phyloP scores from a whole-genome alignment of 2,329 filamentous ascomycete genomes.

The Mycogone perniciosa region DNA sequence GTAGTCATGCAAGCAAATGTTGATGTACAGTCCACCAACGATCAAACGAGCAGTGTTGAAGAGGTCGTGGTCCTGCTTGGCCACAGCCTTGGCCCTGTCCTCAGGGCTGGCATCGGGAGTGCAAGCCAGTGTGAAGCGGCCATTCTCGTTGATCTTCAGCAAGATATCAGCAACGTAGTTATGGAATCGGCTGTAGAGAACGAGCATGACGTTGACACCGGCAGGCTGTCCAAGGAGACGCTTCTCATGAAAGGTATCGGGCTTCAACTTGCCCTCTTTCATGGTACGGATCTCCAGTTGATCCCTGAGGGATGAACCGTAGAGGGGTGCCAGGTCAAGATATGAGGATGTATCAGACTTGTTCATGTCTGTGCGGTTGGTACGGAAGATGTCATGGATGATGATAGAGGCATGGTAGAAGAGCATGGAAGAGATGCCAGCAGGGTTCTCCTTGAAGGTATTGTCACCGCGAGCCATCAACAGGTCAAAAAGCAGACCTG shows the following conservation, averaged over 20 bases:
- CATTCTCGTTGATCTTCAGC: conserved; percentile 59
- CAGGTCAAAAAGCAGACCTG: conserved; percentile 61
- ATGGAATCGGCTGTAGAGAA: conserved; percentile 65
- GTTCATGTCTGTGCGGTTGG: conserved; percentile 53
- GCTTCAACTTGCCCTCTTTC: conserved; percentile 62
- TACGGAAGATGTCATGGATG: conserved; percentile 32
- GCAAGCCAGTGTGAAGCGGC: conserved; percentile 47
- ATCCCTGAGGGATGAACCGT: conserved; percentile 59
- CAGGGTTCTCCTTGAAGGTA: conserved; percentile 57
- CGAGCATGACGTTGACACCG: conserved; percentile 60
- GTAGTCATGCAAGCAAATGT: conserved; percentile 54
- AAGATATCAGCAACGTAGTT: conserved; percentile 60
- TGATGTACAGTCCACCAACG: conserved; percentile 48
- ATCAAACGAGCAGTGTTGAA: conserved; percentile 52
- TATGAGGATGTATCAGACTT: conserved; percentile 67
- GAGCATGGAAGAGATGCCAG: conserved; percentile 66
- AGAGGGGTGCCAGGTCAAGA: conserved; percentile 65
- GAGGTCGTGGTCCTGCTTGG: conserved; percentile 44
- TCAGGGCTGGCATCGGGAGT: conserved; percentile 19
- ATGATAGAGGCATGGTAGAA: conserved; percentile 67
- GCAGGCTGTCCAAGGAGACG: conserved; percentile 60
- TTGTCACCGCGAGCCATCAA: conserved; percentile 51
- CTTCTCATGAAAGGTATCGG: conserved; percentile 62
- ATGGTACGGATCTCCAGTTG: conserved; percentile 58
- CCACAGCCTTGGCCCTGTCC: conserved; percentile 27